phyloP scores from a whole-genome alignment of 257 asterid genomes.

The Nyctanthes arbortristis region DNA sequence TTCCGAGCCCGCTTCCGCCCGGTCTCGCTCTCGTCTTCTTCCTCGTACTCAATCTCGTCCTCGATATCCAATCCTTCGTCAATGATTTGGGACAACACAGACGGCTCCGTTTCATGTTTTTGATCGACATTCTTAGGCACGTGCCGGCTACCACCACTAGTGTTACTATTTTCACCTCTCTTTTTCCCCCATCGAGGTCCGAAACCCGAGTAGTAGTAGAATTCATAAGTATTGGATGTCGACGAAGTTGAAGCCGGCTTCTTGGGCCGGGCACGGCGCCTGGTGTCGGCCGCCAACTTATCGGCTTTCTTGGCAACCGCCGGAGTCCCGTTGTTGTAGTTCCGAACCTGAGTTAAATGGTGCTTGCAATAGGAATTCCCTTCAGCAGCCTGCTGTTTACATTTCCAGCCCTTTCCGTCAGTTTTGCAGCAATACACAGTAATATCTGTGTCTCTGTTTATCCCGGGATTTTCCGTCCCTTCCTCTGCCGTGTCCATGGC shows the following conservation, averaged over 20 bases:
- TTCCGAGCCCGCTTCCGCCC: conserved; percentile 55
- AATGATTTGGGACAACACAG: conserved; percentile 4
- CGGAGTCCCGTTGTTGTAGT: conserved; percentile 20
- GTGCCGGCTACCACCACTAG: not conserved
- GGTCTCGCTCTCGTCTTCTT: not conserved
- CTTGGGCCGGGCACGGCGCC: conserved; percentile 32
- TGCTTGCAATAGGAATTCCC: conserved; percentile 52
- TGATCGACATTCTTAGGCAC: not conserved
- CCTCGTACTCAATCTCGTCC: conserved; percentile 25
- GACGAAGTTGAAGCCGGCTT: conserved; percentile 32
- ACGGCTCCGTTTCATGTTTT: not conserved
- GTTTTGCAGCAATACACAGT: conserved; percentile 44
- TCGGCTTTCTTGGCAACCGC: conserved; percentile 26
- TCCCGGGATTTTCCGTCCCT: not conserved
- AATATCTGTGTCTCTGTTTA: not conserved
- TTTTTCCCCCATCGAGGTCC: conserved; percentile 74
- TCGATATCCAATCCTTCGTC: conserved; percentile 34
- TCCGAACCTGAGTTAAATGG: conserved; percentile 35
- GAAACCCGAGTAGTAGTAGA: conserved; percentile 73
- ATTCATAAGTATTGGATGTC: conserved; percentile 43
- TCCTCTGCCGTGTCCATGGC: not conserved
- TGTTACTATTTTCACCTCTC: conserved; percentile 37
- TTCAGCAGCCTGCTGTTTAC: conserved; percentile 37
- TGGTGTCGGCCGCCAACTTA: conserved; percentile 13
- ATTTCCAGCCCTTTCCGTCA: conserved; percentile 68